phyloP scores from a whole-genome alignment of 768 basidiomycete species.

The Inosperma sp. region DNA sequence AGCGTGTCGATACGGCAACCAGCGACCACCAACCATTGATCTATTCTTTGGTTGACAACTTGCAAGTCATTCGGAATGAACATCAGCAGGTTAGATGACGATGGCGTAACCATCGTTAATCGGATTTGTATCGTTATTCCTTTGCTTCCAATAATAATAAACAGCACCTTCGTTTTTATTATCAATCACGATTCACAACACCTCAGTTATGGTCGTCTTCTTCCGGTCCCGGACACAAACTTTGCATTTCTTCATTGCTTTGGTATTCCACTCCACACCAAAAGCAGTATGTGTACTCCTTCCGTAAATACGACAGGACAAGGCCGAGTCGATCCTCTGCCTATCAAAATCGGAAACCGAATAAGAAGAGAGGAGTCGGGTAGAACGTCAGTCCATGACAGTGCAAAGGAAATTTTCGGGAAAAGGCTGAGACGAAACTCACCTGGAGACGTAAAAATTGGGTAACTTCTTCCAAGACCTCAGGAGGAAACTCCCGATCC shows the following conservation, averaged over 20 bases:
- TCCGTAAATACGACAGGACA: slow-evolving; percentile 70
- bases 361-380: slow-evolving; percentile 7
- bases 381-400: too few relatives aligned
- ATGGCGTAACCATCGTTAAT: not conserved
- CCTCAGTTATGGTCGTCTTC: slow-evolving; percentile 80
- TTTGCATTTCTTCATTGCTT: slow-evolving; percentile 51
- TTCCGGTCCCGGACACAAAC: slow-evolving; percentile 66
- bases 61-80: not conserved
- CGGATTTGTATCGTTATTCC: not conserved
- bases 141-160: not conserved
- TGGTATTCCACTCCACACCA: slow-evolving; percentile 84
- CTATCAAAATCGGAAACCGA: slow-evolving; percentile 35
- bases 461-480: slow-evolving; percentile 60
- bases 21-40: slow-evolving; percentile 3
- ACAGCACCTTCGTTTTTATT: too few relatives aligned
- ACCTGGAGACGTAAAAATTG: slow-evolving; percentile 68
- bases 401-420: too few relatives aligned
- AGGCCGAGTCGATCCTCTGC: slow-evolving; percentile 63
- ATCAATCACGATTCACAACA: not conserved
- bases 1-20: slow-evolving; percentile 7
- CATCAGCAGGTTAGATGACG: slow-evolving; percentile 1
- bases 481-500: slow-evolving; percentile 41
- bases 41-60: slow-evolving; percentile 2
- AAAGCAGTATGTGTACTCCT: slow-evolving; percentile 73
- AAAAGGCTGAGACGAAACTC: slow-evolving; percentile 15